Base-by-base conservation (phyloP, 768 basidiomycete genomes). In the Lentinula detonsa region DNA sequence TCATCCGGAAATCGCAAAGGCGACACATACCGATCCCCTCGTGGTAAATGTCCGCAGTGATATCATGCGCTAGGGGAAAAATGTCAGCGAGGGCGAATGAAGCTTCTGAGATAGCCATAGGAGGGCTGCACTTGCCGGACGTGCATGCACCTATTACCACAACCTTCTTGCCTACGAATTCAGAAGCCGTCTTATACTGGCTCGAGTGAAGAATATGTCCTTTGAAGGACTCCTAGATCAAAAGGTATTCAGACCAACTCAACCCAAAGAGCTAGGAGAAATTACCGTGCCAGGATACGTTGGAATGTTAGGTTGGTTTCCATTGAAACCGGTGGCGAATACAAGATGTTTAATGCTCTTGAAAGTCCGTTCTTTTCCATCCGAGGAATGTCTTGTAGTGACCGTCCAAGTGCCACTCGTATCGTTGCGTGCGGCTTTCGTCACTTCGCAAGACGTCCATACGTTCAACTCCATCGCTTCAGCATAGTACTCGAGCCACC, bases 71-170 rank as follows among this genome's bases (percentile, higher is more conserved):
- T 75, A 15, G 23, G 37, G 11, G 33, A 5, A 16, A 35, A 40
- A 11, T 28, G 16, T 18, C 21, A 34, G 16, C 39, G 28, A 3
- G 28, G 3, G 28, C 28, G 2, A 40, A 40, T n/a, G 11, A 34
- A 18, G 8, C 59, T 45, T 53, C 16, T n/a, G 50, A 46, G 23
- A 28, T 11, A 28, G 35, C 40, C 62, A 60, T 56, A 16, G n/a
- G 61, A 52, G 73, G 11, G 74, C 8, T 8, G 8, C 15, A 51
- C 62, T 23, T 61, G 78, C 81, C 79, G 1, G 83, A 86, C 10
- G 86, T 87, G 57, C 84, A 84, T 13, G 87, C 78, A 1, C 89
- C 89, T 4, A 91, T 73, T 2, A 91, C 83, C 3, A 85, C 76
- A 0, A 89, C 87, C 66, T 85, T 91, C 73, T 90, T 90, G 13